Conservation (phyloP, 345 rosid genomes). For the Eucalyptus camaldulensis region DNA sequence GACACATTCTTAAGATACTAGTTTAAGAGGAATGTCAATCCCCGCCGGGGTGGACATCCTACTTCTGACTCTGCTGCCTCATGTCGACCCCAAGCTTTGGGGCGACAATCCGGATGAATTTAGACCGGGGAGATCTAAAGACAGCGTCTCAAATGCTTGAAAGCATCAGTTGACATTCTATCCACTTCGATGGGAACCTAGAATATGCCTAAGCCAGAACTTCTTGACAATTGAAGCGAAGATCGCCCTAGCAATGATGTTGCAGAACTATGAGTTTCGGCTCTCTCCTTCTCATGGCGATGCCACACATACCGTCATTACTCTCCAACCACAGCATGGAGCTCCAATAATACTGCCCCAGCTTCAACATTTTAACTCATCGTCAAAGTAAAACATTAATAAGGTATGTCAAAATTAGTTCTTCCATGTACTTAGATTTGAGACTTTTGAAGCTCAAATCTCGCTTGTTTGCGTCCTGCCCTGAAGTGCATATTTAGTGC, state of each 20-base stretch:
- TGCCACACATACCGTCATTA: slow-evolving; percentile 20
- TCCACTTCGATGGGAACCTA: slow-evolving; percentile 21
- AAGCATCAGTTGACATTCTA: slow-evolving; percentile 1
- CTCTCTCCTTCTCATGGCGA: slow-evolving; percentile 35
- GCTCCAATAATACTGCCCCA: slow-evolving; percentile 22
- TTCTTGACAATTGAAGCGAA: slow-evolving; percentile 37
- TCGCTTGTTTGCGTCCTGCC: not conserved
- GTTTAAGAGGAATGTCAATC: not conserved
- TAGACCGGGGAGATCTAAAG: slow-evolving; percentile 10
- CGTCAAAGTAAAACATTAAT: not conserved
- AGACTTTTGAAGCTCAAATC: not conserved
- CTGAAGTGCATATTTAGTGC: not conserved
- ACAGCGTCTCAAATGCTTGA: slow-evolving; percentile 17
- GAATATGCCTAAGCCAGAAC: slow-evolving; percentile 19
- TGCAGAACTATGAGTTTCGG: slow-evolving; percentile 24
- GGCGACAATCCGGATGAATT: slow-evolving; percentile 17
- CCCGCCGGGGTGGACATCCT: slow-evolving; percentile 3
- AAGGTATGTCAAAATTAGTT: not conserved
- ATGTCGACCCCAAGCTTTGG: slow-evolving; percentile 7
- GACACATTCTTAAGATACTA: slow-evolving; percentile 2
- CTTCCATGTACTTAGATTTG: not conserved
- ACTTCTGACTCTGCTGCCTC: slow-evolving; percentile 2
- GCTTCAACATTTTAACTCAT: not conserved
- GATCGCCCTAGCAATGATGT: slow-evolving; percentile 30
- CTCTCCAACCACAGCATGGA: slow-evolving; percentile 41